Evolutionary conservation across 768 basidiomycete genomes (phyloP).

Genomic region (Xerocomus spinulosus): DNA sequence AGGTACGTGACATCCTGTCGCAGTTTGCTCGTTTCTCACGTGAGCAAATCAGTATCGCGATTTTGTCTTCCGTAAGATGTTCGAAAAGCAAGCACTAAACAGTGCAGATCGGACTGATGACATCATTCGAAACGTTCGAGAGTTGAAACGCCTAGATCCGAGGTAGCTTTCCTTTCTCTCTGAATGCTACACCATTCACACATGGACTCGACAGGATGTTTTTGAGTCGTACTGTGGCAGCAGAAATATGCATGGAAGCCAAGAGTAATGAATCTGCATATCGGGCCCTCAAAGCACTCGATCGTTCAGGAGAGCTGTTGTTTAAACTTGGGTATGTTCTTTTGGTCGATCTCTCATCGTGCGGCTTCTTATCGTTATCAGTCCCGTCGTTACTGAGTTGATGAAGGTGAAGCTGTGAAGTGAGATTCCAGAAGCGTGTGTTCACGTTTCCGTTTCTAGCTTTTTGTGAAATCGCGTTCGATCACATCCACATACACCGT

Average conservation of each 20-base stretch:
- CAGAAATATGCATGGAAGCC: slow-evolving; percentile 78
- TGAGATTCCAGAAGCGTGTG: neutral
- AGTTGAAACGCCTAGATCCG: slow-evolving; percentile 64
- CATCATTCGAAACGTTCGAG: slow-evolving; percentile 65
- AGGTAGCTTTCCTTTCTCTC: slow-evolving; percentile 40
- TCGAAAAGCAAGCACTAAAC: slow-evolving; percentile 50
- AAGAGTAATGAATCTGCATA: slow-evolving; percentile 68
- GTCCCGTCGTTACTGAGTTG: slow-evolving; percentile 55
- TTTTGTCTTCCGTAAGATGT: slow-evolving; percentile 86
- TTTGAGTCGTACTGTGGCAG: slow-evolving; percentile 76
- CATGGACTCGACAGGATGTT: slow-evolving; percentile 57
- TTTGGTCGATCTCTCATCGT: neutral
- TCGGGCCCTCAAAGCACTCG: slow-evolving; percentile 59
- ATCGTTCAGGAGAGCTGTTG: slow-evolving; percentile 59
- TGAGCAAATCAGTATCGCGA: slow-evolving; percentile 57
- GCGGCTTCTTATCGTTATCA: slow-evolving; percentile 13
- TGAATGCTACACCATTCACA: slow-evolving; percentile 1
- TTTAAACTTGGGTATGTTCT: slow-evolving; percentile 61
- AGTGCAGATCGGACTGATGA: slow-evolving; percentile 55
- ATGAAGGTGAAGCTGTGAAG: slow-evolving; percentile 47
- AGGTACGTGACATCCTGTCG: slow-evolving; percentile 39
- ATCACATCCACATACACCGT: slow-evolving; percentile 48
- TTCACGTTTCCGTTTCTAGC: slow-evolving; percentile 35
- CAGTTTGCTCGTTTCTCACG: slow-evolving; percentile 10
- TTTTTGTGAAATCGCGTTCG: slow-evolving; percentile 66